Base-by-base conservation (phyloP, 2,329 filamentous ascomycete genomes). In the Penicillium vulpinum region DNA sequence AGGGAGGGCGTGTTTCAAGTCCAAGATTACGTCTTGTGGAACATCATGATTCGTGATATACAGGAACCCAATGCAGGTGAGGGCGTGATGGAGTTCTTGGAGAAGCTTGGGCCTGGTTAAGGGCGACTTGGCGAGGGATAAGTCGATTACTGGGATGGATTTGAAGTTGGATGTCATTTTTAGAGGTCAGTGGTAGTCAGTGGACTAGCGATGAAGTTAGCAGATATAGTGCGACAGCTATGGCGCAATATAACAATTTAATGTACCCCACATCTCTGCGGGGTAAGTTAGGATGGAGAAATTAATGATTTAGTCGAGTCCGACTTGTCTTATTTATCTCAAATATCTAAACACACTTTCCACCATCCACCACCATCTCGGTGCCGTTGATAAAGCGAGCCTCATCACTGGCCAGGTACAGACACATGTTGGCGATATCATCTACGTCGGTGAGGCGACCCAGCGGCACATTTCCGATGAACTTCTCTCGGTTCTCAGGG, bases 331-430 rank as follows among this genome's bases (percentile, higher is more conserved):
- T 11, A 5, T n/a, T 9, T 41, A 13, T 21, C 21, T 21, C 9
- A 0, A 15, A 36, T 38, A 36, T 35, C 58, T 65, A 75, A 50
- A 75, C 69, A 63, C 73, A 75, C 58, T 75, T 78, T 28, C 81
- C 81, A 39, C 84, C 84, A 73, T 86, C 83, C 41, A 88, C 83
- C 51, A 89, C 83, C 59, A 91, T 76, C 60, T 88, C 87, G n/a
- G 87, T 80, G 0, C 88, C 89, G 0, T 88, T 90, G 60, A 92
- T 83, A 65, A 91, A 91, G 3, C 78, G 80, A 0, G 85, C 86
- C 67, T 91, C 89, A 28, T 90, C 86, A 57, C 86, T 89, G 2
- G 86, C 87, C 44, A 92, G 71, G 68, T 88, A 92, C 18, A 87
- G 80, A 59, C 84, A 86, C 26, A 87, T 87, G 66, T 90, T 89